These are phyloP conservation scores for Nemania bipapillata DNA, from an alignment of 2,329 filamentous ascomycete species.

Conservation along the genomic window DNA sequence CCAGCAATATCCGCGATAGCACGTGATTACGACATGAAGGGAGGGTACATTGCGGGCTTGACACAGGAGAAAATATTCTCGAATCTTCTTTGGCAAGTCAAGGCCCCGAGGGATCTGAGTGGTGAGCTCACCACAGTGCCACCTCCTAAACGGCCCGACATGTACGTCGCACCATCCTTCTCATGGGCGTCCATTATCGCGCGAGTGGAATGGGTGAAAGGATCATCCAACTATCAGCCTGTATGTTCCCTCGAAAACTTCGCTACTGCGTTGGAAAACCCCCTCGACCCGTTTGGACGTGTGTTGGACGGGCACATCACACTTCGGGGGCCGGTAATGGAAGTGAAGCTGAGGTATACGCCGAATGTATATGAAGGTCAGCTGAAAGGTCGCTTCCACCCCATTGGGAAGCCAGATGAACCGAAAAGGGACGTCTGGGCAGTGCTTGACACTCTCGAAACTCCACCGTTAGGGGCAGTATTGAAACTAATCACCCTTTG, in stretches of 20 bases:
- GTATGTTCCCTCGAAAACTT: slow-evolving; percentile 17
- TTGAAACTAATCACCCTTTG: slow-evolving; percentile 8
- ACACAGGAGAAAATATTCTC: slow-evolving; percentile 1
- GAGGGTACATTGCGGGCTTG: slow-evolving; percentile 23
- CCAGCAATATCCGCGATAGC: slow-evolving; percentile 22
- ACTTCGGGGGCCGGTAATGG: slow-evolving; percentile 13
- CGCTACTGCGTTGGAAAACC: slow-evolving; percentile 11
- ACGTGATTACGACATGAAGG: slow-evolving; percentile 8
- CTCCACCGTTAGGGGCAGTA: background rate
- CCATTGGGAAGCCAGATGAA: background rate
- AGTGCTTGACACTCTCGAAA: slow-evolving; percentile 10
- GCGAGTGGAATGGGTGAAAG: slow-evolving; percentile 15
- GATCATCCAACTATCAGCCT: background rate
- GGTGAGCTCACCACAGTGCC: slow-evolving; percentile 5
- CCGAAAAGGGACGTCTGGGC: slow-evolving; percentile 11
- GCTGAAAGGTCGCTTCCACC: slow-evolving; percentile 12
- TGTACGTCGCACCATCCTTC: slow-evolving; percentile 17
- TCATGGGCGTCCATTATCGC: slow-evolving; percentile 20
- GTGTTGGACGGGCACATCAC: slow-evolving; percentile 18
- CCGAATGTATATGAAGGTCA: slow-evolving; percentile 8
- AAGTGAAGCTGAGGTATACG: slow-evolving; percentile 10
- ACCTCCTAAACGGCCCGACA: slow-evolving; percentile 3
- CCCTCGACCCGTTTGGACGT: slow-evolving; percentile 15
- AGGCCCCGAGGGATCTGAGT: slow-evolving; percentile 8
- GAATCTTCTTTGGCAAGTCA: slow-evolving; percentile 20